These are phyloP conservation scores for Fusarium tricinctum DNA, from an alignment of 2,329 filamentous ascomycete species.

Conservation along the genomic window DNA sequence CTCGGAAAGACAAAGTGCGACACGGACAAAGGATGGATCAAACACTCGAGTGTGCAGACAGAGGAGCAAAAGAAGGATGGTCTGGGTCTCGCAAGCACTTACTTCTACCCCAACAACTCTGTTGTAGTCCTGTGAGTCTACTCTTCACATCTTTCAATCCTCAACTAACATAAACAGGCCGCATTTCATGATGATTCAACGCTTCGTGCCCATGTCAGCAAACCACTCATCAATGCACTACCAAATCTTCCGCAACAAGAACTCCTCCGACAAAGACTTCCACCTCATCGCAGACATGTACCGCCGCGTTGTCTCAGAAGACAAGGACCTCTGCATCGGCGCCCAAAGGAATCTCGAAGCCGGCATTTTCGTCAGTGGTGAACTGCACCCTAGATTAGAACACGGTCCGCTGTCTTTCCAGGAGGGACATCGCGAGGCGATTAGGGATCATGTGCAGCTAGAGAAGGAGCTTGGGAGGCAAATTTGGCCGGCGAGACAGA, in stretches of 20 bases:
- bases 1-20: slow-evolving; percentile 34
- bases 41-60: slow-evolving; percentile 30
- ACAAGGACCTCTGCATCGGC: slow-evolving; percentile 31
- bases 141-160: rapidly evolving
- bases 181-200: slow-evolving; percentile 40
- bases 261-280: slow-evolving; percentile 27
- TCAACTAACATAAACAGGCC: background rate
- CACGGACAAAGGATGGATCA: slow-evolving; percentile 31
- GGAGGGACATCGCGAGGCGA: slow-evolving; percentile 31
- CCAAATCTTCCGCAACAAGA: slow-evolving; percentile 35
- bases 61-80: slow-evolving; percentile 36
- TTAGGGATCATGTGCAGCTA: slow-evolving; percentile 26
- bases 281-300: slow-evolving; percentile 20
- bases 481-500: slow-evolving; percentile 33
- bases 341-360: slow-evolving; percentile 30
- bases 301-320: slow-evolving; percentile 29
- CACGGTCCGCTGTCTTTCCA: slow-evolving; percentile 39
- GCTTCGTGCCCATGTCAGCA: slow-evolving; percentile 28
- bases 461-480: slow-evolving; percentile 21
- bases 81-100: slow-evolving; percentile 32
- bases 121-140: slow-evolving; percentile 36
- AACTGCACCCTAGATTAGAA: slow-evolving; percentile 36
- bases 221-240: slow-evolving; percentile 27
- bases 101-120: slow-evolving; percentile 38
- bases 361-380: slow-evolving; percentile 29